Evolutionary conservation across 352 stramenopile genomes (phyloP), one percentile per base, ranked within the genome.

Genomic region (Sclerospora graminicola): DNA sequence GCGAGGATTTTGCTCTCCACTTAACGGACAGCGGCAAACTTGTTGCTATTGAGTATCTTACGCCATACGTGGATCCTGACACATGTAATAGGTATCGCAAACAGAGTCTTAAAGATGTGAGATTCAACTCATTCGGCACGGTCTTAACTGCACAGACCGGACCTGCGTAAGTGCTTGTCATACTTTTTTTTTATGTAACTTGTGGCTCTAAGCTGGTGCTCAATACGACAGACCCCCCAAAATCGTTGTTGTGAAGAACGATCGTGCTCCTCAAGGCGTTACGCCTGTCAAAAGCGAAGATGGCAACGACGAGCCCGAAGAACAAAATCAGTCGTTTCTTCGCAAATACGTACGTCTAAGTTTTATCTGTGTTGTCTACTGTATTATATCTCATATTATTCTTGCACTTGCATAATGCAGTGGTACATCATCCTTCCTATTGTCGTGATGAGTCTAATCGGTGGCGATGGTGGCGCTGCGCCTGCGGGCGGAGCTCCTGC

Each of bases 361-460:
- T 9, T 26, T 34, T 28, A 8, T 43, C 1, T 27, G 35, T 2
- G 13, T 9, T 41, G 15, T 23, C 6, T 48, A 20, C 10, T 40
- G 11, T 0, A n/a, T 16, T 4, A n/a, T 13, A 39, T 14, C 33
- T 61, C 11, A 54, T 48, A 9, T 35, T 16, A 5, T 47, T 20
- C 11, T 40, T 44, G 18, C 52, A 16, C 15, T 19, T 51, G 35
- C 13, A 31, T 45, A 39, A 30, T 57, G 36, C 36, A 90, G 79
- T 91, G 79, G 79, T 91, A 91, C 59, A 65, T 91, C 41, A 82
- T 91, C 51, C 53, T 91, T 13, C 79, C 79, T 15, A 64, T 91
- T 23, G 55, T 89, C 36, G 47, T 88, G 34, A 77, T 91, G 55
- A 86, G 76, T 35, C 44, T 91, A 19, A 76, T 85, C 24, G 69